Evolutionary conservation across 345 rosid genomes (phyloP).

Genomic region (Sonneratia caseolaris): DNA sequence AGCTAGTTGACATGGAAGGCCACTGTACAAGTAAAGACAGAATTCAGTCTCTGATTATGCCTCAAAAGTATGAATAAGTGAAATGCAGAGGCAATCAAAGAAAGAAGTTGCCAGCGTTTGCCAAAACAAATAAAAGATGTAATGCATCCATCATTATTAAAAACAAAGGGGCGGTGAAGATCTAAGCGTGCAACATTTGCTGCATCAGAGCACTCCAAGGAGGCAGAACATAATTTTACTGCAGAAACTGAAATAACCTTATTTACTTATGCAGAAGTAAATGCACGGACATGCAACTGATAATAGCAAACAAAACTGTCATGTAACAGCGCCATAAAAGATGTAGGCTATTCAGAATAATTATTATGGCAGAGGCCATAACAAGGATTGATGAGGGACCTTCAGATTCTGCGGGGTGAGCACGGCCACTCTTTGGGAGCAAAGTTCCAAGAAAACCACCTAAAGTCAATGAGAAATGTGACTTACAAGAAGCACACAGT

Average conservation of each 20-base stretch:
- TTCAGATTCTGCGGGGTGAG: slow-evolving; percentile 72
- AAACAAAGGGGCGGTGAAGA: neutral
- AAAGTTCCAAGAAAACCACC: slow-evolving; percentile 93
- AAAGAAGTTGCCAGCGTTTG: neutral
- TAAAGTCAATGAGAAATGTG: slow-evolving; percentile 15
- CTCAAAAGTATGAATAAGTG: neutral
- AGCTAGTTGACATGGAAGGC: neutral
- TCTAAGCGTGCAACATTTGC: neutral
- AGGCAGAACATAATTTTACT: neutral
- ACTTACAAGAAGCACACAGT: slow-evolving; percentile 14
- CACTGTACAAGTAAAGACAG: neutral
- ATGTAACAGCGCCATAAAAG: neutral
- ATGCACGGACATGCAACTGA: neutral
- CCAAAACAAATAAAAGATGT: neutral
- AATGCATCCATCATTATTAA: neutral
- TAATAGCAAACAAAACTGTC: neutral
- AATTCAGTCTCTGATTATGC: neutral
- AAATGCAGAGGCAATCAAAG: neutral
- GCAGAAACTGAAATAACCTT: neutral
- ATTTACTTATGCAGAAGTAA: neutral
- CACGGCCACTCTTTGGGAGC: slow-evolving; percentile 70
- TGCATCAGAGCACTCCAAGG: neutral
- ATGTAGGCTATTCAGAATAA: neutral
- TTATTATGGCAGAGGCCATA: neutral
- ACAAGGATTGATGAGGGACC: slow-evolving; percentile 22